phyloP scores from a whole-genome alignment of 257 asterid species.

The Euphrasia confusa region DNA sequence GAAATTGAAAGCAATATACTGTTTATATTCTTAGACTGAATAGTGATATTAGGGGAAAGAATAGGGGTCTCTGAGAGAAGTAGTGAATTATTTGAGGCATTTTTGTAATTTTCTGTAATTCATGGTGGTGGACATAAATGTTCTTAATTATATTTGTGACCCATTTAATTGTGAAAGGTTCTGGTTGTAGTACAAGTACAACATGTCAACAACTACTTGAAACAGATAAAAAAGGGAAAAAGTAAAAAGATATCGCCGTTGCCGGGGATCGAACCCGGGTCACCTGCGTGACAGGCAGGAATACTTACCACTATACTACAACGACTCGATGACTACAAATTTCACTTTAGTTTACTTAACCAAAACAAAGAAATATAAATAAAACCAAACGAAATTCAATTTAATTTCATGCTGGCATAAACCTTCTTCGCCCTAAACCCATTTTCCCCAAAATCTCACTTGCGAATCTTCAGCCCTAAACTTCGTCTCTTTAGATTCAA shows the following conservation, averaged over 20 bases:
- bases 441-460: background rate
- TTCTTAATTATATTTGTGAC: background rate
- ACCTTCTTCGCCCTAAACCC: background rate
- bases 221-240: background rate
- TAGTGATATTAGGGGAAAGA: conserved; percentile 24
- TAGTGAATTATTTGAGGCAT: conserved; percentile 12
- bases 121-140: conserved; percentile 13
- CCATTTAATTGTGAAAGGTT: background rate
- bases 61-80: conserved; percentile 13
- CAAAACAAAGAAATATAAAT: too few species aligned
- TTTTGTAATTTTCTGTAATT: conserved; percentile 28
- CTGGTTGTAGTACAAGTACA: background rate
- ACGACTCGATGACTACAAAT: conserved; percentile 28
- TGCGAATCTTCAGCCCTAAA: background rate
- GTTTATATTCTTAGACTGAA: conserved; percentile 29
- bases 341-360: background rate
- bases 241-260: conserved; percentile 51
- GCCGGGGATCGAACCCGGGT: conserved; percentile 99
- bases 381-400: background rate
- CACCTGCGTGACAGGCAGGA: conserved; percentile 97
- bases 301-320: conserved; percentile 98
- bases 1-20: conserved; percentile 19
- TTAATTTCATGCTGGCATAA: background rate
- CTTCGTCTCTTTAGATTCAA: background rate
- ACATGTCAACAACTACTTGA: too few species aligned